Evolutionary conservation across 352 stramenopile species (phyloP).

Genomic region (Pythium sukuiense): DNA sequence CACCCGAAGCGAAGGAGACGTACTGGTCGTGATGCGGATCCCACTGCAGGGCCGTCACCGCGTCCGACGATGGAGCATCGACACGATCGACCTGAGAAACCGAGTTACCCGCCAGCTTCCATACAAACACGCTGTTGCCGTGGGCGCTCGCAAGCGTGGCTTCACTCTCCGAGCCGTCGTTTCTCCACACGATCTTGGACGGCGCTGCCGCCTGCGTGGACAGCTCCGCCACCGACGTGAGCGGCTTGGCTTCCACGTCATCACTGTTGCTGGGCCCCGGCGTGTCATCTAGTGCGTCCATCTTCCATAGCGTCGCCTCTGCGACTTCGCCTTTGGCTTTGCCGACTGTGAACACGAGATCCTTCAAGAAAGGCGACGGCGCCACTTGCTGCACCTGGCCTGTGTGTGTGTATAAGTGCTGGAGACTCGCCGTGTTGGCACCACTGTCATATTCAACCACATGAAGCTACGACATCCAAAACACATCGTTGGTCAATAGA

Average conservation of each 20-base stretch:
- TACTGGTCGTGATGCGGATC: slow-evolving; percentile 80
- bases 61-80: slow-evolving; percentile 33
- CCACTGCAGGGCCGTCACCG: slow-evolving; percentile 57
- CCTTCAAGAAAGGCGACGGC: slow-evolving; percentile 44
- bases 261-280: slow-evolving; percentile 18
- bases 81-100: slow-evolving; percentile 56
- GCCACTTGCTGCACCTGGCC: slow-evolving; percentile 53
- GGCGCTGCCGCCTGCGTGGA: slow-evolving; percentile 21
- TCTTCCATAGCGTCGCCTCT: slow-evolving; percentile 52
- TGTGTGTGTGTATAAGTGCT: slow-evolving; percentile 42
- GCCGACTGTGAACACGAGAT: slow-evolving; percentile 56
- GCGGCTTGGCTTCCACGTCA: slow-evolving; percentile 23
- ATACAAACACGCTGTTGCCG: slow-evolving; percentile 36
- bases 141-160: slow-evolving; percentile 17
- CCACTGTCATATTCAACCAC: slow-evolving; percentile 59
- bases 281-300: slow-evolving; percentile 29
- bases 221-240: slow-evolving; percentile 39
- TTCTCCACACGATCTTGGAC: slow-evolving; percentile 40
- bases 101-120: slow-evolving; percentile 45
- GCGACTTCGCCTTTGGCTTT: slow-evolving; percentile 39
- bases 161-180: slow-evolving; percentile 9
- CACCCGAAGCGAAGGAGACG: slow-evolving; percentile 63
- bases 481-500: too few relatives aligned
- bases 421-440: slow-evolving; percentile 37
- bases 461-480: slow-evolving; percentile 38